A percentile compares a stretch with the other conserved stretches of the same genome.
phyloP scores from a whole-genome alignment of 2,329 filamentous ascomycete genomes.

The Colletotrichum lini region DNA sequence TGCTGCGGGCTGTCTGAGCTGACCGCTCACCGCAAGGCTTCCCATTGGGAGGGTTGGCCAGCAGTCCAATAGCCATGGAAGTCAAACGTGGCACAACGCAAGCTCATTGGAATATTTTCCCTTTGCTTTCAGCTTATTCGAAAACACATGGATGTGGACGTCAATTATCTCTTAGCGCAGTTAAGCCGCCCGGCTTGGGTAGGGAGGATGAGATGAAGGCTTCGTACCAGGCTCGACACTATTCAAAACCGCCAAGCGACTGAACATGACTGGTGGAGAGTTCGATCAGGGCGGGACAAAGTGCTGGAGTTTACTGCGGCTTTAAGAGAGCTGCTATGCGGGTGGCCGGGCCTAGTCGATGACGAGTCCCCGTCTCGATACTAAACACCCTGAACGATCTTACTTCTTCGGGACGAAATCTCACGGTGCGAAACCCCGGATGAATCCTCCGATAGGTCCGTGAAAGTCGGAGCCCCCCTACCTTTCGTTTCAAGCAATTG shows the following conservation, averaged over 20 bases:
- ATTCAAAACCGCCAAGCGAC: no score
- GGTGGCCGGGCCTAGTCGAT: neutral
- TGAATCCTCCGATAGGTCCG: neutral
- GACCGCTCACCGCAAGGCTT: neutral
- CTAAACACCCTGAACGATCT: neutral
- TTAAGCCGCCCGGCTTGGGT: neutral
- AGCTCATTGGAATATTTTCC: neutral
- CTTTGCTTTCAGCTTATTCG: neutral
- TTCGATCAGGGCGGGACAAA: neutral
- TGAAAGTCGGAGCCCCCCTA: neutral
- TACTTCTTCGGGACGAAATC: conserved; percentile 16
- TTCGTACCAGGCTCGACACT: no score
- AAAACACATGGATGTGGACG: no score
- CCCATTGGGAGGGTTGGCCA: neutral
- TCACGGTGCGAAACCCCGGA: conserved; percentile 13
- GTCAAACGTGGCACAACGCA: neutral
- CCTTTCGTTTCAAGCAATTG: no score
- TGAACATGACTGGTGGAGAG: no score
- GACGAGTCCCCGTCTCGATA: neutral
- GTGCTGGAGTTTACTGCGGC: neutral
- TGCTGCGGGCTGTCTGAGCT: neutral
- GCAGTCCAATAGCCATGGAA: no score
- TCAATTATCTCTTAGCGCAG: no score
- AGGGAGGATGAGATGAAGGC: no score
- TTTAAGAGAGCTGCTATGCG: neutral